These are phyloP conservation scores for Trametes sp. DNA, from an alignment of 1,284 basidiomycete genomes.

Conservation along the genomic window DNA sequence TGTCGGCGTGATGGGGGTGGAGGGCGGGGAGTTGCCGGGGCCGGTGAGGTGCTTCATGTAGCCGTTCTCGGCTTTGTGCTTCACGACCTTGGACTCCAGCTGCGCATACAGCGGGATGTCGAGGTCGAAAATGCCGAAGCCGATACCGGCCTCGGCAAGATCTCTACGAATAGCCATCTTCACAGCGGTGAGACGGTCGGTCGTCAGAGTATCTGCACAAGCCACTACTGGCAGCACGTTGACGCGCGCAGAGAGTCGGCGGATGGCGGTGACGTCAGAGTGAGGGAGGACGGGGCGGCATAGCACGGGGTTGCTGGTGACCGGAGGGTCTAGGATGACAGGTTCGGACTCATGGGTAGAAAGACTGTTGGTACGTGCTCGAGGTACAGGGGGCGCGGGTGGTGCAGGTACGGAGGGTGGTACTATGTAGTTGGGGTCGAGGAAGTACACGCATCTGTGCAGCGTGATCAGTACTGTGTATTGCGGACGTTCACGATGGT, in stretches of 20 bases:
- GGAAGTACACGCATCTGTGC: constrained; percentile 78
- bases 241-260: constrained; percentile 88
- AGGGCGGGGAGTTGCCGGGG: constrained; percentile 62
- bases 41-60: constrained; percentile 58
- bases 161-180: constrained; percentile 80
- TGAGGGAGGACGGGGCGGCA: constrained; percentile 71
- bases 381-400: constrained; percentile 66
- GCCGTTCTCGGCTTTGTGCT: constrained; percentile 54
- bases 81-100: constrained; percentile 45
- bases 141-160: constrained; percentile 81
- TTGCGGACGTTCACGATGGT: no score
- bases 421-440: constrained; percentile 78
- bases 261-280: constrained; percentile 90
- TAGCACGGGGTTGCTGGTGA: constrained; percentile 72
- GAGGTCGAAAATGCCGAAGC: constrained; percentile 84
- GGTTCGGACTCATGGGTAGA: constrained; percentile 73
- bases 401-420: constrained; percentile 69
- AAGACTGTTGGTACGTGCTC: constrained; percentile 71
- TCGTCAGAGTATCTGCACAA: constrained; percentile 90
- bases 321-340: constrained; percentile 79
- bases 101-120: constrained; percentile 59
- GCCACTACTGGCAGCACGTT: constrained; percentile 96
- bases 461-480: not conserved
- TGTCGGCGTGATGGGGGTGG: constrained; percentile 63
- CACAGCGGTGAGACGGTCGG: constrained; percentile 81